Conservation (phyloP, 78 protist species). For the Polysphondylium violaceum region DNA sequence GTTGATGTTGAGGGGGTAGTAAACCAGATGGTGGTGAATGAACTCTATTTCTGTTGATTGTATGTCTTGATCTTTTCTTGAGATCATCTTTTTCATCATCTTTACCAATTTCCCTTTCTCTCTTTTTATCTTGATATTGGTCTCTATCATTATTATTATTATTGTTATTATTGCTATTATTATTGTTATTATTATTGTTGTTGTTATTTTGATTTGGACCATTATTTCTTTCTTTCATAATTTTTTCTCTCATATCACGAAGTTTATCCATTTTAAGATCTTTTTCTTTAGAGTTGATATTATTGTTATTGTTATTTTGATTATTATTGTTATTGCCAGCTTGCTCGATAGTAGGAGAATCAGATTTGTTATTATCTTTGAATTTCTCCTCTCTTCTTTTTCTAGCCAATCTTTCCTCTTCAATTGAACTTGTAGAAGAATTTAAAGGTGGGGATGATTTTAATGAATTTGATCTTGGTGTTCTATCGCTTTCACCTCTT, state of each 20-base stretch:
- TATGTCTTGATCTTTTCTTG: background rate
- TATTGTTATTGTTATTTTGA: background rate
- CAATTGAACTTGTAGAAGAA: background rate
- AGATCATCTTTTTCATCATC: background rate
- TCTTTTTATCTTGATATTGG: background rate
- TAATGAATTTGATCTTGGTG: too few relatives aligned
- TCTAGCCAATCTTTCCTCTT: background rate
- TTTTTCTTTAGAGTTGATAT: background rate
- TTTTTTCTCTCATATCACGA: background rate
- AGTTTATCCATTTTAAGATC: too few relatives aligned
- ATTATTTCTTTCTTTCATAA: background rate
- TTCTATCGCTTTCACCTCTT: too few relatives aligned
- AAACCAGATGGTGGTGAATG: background rate
- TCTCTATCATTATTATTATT: background rate
- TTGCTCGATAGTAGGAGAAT: background rate
- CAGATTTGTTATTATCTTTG: too few relatives aligned
- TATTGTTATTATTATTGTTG: background rate
- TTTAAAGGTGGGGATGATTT: too few relatives aligned
- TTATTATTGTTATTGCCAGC: background rate
- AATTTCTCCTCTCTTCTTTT: background rate
- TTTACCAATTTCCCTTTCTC: background rate
- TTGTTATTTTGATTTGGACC: background rate
- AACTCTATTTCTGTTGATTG: background rate
- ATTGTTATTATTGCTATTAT: conserved; percentile 10
- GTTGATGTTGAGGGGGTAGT: background rate